Evolutionary conservation across 768 basidiomycete species (phyloP), one percentile per base, ranked within the genome.

Genomic region (Pilatotrama ljubarskyi): DNA sequence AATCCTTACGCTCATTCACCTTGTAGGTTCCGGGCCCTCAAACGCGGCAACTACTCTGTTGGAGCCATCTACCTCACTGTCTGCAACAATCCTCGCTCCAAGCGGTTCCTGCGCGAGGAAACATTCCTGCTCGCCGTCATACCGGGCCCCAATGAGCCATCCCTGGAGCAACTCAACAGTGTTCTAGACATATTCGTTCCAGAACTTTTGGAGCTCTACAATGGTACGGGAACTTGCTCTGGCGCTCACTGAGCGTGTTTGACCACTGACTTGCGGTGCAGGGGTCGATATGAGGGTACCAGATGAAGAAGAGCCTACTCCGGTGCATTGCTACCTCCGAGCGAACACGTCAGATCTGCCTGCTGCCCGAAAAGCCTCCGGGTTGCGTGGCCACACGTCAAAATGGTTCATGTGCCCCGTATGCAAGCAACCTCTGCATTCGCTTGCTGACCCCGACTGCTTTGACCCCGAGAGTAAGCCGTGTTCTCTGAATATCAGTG

Each of bases 61-160:
- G 71, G 71, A 8, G 70, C 71, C 0, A 14, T 72, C 11, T 72
- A 72, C 51, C 9, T 58, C 7, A 67, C 65, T 0, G 47, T 68
- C 4, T 54, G 57, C 63, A 71, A 69, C 48, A 70, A 66, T 43
- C 69, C 63, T 4, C 66, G 64, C 8, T 14, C 38, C 2, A 64
- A 69, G 6, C 57, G 66, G 4, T 66, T 46, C 32, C 43, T 68
- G 0, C 46, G 51, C 2, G 68, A 70, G 42, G 70, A 72, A 32
- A 72, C 69, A 6, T 42, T 55, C 0, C 65, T 72, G 1, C 17
- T 68, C 2, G 54, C 48, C 25, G 48, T 68, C 2, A 64, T 72
- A n/a, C 69, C 69, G 0, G 68, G 70, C 14, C 69, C 69, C 0
- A 18, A 54, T 1, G 70, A 72, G 43, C 69, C 69, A 0, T 63